Evolutionary conservation across 768 basidiomycete species (phyloP).

Genomic region (Pleurotus cornucopiae): DNA sequence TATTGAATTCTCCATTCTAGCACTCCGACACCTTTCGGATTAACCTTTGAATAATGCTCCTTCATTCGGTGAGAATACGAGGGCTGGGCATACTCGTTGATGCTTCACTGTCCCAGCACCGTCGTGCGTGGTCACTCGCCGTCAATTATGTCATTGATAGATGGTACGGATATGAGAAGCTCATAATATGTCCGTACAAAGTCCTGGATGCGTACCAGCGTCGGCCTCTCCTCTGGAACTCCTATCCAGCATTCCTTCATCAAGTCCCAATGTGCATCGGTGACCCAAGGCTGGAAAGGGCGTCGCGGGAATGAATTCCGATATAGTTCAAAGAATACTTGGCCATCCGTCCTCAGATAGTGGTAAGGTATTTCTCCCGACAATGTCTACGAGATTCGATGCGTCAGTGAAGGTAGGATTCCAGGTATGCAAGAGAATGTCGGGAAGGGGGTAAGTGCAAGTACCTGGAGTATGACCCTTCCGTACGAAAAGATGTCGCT

Average conservation of each 20-base stretch:
- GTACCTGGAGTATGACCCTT: slow-evolving; percentile 1
- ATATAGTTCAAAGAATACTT: slow-evolving; percentile 5
- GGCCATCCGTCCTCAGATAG: slow-evolving; percentile 1
- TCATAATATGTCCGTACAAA: not conserved
- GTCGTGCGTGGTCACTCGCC: not conserved
- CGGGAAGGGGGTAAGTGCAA: not conserved
- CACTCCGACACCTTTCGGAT: too few relatives aligned
- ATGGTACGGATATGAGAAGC: not conserved
- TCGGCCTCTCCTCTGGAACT: slow-evolving; percentile 1
- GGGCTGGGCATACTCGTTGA: too few relatives aligned
- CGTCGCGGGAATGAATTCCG: slow-evolving; percentile 1
- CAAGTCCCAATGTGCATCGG: slow-evolving; percentile 11
- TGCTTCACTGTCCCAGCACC: too few relatives aligned
- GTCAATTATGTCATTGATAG: not conserved
- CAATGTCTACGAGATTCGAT: not conserved
- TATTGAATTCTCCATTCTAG: too few relatives aligned
- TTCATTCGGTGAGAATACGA: too few relatives aligned
- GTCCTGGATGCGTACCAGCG: not conserved
- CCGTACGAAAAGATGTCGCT: slow-evolving; percentile 4
- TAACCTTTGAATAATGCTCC: too few relatives aligned
- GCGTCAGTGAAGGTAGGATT: too few relatives aligned
- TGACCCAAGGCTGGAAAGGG: slow-evolving; percentile 2
- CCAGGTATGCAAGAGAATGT: not conserved
- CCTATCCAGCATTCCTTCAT: slow-evolving; percentile 8
- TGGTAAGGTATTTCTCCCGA: slow-evolving; percentile 3